Conservation (phyloP, 345 rosid genomes). For the Theobroma cacao region DNA sequence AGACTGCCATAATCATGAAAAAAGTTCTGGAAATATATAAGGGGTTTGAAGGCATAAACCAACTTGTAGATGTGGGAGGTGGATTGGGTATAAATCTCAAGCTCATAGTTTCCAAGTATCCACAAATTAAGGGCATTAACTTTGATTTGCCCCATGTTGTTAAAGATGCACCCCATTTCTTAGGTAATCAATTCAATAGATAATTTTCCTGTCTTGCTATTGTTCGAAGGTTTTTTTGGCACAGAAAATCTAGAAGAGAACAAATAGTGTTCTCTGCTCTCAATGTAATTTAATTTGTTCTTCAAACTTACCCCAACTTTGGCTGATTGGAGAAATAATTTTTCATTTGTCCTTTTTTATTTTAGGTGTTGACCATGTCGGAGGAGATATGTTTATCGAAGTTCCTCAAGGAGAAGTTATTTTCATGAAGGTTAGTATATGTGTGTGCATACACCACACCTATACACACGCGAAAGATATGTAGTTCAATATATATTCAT, state of each 20-base stretch:
- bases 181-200: constrained; percentile 18
- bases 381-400: constrained; percentile 35
- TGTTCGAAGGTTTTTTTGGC: no score
- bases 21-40: constrained; percentile 30
- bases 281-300: no score
- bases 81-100: constrained; percentile 31
- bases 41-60: constrained; percentile 31
- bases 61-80: constrained; percentile 43
- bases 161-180: constrained; percentile 26
- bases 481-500: not conserved
- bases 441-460: not conserved
- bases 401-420: constrained; percentile 45
- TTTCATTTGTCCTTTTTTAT: not conserved
- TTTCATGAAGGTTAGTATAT: constrained; percentile 33
- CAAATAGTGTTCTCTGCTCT: no score
- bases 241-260: no score
- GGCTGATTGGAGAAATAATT: no score
- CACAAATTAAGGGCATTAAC: constrained; percentile 48
- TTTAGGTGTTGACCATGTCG: constrained; percentile 31
- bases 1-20: constrained; percentile 24
- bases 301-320: not conserved
- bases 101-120: constrained; percentile 35
- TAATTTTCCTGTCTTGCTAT: no score
- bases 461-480: not conserved
- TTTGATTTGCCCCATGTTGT: constrained; percentile 42